Conservation (phyloP, 768 basidiomycete species). For the Rhodotorula babjevae region DNA sequence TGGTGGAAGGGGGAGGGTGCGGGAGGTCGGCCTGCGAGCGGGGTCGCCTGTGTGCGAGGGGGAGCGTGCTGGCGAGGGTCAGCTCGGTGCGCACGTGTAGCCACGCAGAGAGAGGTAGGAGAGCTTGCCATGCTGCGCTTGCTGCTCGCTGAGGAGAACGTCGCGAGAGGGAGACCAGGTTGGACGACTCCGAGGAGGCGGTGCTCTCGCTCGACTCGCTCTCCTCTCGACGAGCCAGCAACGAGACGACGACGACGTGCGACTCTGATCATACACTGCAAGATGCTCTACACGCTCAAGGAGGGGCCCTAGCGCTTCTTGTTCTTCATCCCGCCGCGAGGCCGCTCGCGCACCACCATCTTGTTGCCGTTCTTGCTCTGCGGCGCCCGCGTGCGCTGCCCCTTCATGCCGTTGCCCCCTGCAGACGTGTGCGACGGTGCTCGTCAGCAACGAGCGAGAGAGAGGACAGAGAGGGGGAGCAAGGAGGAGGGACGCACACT, state of each 20-base stretch:
- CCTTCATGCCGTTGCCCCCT: constrained; percentile 59
- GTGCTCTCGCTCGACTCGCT: neutral
- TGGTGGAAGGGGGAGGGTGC: neutral
- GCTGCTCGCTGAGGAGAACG: neutral
- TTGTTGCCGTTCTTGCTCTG: constrained; percentile 65
- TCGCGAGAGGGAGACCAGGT: neutral
- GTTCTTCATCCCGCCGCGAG: constrained; percentile 20
- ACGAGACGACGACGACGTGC: too few species aligned
- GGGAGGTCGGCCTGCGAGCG: too few species aligned
- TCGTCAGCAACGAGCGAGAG: neutral
- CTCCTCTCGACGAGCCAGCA: neutral
- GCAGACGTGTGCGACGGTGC: too few species aligned
- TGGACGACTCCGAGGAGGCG: neutral
- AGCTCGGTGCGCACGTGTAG: too few species aligned
- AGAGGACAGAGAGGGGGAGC: neutral
- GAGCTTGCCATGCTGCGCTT: too few species aligned
- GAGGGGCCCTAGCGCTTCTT: neutral
- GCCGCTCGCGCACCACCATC: constrained; percentile 56
- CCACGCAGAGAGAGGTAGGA: too few species aligned
- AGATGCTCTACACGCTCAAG: neutral
- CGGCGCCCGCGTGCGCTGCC: constrained; percentile 80
- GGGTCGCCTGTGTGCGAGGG: too few species aligned
- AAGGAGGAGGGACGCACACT: constrained; percentile 52
- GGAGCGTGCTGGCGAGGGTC: too few species aligned
- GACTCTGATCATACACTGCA: constrained; percentile 1